Conservation (phyloP, 345 rosid species). For the Trapa incisa region DNA sequence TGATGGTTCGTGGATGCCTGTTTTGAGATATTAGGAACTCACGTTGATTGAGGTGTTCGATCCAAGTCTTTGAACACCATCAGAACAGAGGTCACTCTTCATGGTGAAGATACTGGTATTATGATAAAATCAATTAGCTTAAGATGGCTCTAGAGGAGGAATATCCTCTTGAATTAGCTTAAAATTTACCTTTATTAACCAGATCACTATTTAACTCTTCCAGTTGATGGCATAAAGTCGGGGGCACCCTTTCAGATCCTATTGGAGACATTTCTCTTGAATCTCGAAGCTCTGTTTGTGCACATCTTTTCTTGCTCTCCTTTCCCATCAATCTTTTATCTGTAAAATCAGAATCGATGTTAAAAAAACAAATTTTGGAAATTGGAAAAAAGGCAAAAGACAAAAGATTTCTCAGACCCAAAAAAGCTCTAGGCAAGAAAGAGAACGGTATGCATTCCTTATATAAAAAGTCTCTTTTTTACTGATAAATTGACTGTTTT, state of each 20-base stretch:
- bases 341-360: neutral
- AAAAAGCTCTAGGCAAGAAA: neutral
- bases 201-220: no score
- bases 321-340: neutral
- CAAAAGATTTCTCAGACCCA: neutral
- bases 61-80: neutral
- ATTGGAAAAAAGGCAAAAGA: neutral
- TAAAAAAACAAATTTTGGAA: neutral
- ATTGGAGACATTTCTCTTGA: neutral
- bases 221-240: neutral
- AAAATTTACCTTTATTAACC: neutral
- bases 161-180: neutral
- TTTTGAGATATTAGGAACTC: neutral
- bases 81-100: no score
- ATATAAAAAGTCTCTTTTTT: no score
- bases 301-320: neutral
- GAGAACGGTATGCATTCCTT: neutral
- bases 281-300: slow-evolving; percentile 1
- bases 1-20: neutral
- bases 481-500: no score
- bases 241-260: no score
- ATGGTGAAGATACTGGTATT: neutral
- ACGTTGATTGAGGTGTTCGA: neutral
- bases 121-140: neutral
- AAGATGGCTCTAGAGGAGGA: neutral